A percentile compares a stretch with the other conserved stretches of the same genome.
These are phyloP conservation scores for Neurospora africana DNA, from an alignment of 495 filamentous ascomycete species.

Conservation along the genomic window DNA sequence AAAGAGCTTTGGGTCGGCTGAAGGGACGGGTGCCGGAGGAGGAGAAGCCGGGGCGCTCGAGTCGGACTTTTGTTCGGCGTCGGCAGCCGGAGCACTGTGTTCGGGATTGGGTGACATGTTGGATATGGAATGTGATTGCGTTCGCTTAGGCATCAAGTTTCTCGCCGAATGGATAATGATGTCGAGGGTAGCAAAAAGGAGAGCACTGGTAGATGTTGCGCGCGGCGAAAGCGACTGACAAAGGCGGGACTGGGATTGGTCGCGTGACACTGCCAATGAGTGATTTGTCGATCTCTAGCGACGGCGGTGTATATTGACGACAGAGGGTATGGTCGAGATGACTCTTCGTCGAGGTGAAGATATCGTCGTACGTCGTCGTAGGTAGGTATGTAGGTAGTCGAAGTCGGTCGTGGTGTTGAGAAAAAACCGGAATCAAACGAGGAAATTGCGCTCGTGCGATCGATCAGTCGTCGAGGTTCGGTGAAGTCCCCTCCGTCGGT, in stretches of 20 bases:
- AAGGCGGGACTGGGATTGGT: background rate
- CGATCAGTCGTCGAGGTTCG: no score
- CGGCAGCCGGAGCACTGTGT: background rate
- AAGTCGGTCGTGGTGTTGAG: background rate
- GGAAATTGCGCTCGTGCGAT: background rate
- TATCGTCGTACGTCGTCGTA: background rate
- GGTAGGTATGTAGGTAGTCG: background rate
- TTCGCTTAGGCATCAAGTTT: background rate
- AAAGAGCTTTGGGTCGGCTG: conserved; percentile 34
- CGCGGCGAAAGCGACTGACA: background rate
- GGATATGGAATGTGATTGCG: background rate
- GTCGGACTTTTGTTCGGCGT: conserved; percentile 7
- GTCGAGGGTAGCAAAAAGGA: background rate
- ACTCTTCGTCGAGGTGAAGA: background rate
- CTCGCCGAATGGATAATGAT: background rate
- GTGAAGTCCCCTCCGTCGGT: no score
- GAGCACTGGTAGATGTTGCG: background rate
- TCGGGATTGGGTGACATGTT: conserved; percentile 4
- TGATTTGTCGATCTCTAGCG: background rate
- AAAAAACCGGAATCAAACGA: background rate
- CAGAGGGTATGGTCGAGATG: background rate
- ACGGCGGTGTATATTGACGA: background rate
- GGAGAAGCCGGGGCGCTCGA: conserved; percentile 19
- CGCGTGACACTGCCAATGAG: background rate
- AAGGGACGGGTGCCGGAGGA: conserved; percentile 40